Evolutionary conservation across 805 yeast species (phyloP).

Genomic region (Suhomyces kilbournensis): DNA sequence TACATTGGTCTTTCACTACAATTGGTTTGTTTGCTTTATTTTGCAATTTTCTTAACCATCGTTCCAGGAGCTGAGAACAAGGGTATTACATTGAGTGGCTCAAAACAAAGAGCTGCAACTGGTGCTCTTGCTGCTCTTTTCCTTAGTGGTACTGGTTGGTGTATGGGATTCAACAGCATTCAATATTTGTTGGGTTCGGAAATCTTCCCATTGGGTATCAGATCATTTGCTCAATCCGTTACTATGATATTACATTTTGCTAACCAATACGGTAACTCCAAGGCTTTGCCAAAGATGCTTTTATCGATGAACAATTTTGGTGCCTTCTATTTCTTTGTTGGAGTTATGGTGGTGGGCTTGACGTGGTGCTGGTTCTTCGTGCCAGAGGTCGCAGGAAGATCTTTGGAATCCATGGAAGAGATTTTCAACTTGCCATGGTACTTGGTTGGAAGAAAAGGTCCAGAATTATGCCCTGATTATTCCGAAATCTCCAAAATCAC

Average conservation of each 20-base stretch:
- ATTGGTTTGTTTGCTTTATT: conserved; percentile 15
- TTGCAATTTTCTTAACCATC: conserved; percentile 20
- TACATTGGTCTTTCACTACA: conserved; percentile 22
- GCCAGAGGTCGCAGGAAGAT: conserved; percentile 25
- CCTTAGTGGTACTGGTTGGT: conserved; percentile 24
- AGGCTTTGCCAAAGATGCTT: conserved; percentile 25
- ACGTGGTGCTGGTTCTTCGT: conserved; percentile 25
- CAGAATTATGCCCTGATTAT: conserved; percentile 24
- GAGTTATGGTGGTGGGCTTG: conserved; percentile 15
- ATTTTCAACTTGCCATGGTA: conserved; percentile 27
- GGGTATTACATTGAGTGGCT: conserved; percentile 9
- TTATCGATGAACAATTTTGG: conserved; percentile 19
- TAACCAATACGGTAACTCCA: conserved; percentile 26
- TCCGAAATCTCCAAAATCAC: conserved; percentile 22
- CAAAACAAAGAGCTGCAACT: conserved; percentile 14
- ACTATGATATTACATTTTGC: conserved; percentile 27
- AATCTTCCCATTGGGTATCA: conserved; percentile 22
- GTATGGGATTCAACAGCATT: conserved; percentile 22
- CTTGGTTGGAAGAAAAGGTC: conserved; percentile 23
- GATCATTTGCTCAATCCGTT: conserved; percentile 22
- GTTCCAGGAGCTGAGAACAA: conserved; percentile 18
- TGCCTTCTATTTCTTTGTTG: conserved; percentile 23
- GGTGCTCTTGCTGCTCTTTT: conserved; percentile 24
- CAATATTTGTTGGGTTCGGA: conserved; percentile 25
- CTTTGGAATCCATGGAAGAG: conserved; percentile 26